A percentile compares a stretch with the other conserved stretches of the same genome.
Evolutionary conservation across 805 yeast species (phyloP).

Genomic region (Candida incommunis): DNA sequence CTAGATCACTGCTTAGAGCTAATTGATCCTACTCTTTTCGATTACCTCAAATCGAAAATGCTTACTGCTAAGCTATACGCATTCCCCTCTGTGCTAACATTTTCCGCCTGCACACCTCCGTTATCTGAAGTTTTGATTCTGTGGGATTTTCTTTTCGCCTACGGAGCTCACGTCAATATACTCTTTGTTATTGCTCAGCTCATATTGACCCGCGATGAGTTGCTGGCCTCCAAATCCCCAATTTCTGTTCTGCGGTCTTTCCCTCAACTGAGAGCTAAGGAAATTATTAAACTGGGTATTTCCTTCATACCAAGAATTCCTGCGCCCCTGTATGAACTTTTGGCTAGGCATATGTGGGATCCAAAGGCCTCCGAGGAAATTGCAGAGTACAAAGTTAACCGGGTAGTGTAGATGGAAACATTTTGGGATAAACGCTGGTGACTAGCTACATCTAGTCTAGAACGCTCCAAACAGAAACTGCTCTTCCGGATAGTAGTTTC

Average conservation of each 20-base stretch:
- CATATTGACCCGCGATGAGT: conserved; percentile 46
- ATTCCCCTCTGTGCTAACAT: conserved; percentile 52
- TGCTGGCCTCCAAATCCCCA: conserved; percentile 51
- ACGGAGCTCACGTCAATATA: conserved; percentile 79
- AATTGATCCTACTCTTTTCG: conserved; percentile 59
- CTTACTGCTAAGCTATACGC: conserved; percentile 80
- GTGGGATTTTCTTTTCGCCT: conserved; percentile 88
- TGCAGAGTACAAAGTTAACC: conserved; percentile 3
- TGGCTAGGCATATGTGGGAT: conserved; percentile 52
- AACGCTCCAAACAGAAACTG: background rate
- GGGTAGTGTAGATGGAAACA: too few relatives aligned
- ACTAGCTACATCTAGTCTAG: too few relatives aligned
- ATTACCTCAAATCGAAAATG: conserved; percentile 44
- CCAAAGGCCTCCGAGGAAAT: conserved; percentile 9
- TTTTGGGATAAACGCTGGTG: too few relatives aligned
- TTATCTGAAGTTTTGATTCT: conserved; percentile 55
- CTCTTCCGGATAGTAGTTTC: background rate
- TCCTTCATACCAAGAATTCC: conserved; percentile 72
- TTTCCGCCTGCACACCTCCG: conserved; percentile 84
- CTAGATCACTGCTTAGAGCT: conserved; percentile 61
- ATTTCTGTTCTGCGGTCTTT: conserved; percentile 62
- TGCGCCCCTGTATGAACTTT: conserved; percentile 42
- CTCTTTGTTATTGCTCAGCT: conserved; percentile 75
- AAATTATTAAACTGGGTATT: conserved; percentile 62
- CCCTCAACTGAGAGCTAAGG: conserved; percentile 57